Percentiles rank a stretch among this genome's conserved stretches.
phyloP scores from a whole-genome alignment of 2,329 filamentous ascomycete species.

The Helotiales sp. region DNA sequence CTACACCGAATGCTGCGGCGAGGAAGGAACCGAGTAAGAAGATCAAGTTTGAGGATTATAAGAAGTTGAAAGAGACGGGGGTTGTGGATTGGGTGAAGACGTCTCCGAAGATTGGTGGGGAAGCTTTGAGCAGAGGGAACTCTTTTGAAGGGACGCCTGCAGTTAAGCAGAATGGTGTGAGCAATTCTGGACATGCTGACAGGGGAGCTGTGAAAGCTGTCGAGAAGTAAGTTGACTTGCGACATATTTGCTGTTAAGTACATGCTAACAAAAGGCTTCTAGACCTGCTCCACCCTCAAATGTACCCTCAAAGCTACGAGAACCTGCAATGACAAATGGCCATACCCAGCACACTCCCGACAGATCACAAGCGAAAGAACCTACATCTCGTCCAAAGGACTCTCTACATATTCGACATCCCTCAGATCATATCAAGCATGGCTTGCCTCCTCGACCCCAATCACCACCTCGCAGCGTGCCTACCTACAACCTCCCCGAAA shows the following conservation, averaged over 20 bases:
- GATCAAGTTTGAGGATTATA: conserved; percentile 35
- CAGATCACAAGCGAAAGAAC: conserved; percentile 6
- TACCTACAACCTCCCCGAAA: conserved; percentile 16
- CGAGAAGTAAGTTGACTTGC: conserved; percentile 4
- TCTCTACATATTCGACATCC: conserved; percentile 3
- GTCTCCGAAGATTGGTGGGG: conserved; percentile 20
- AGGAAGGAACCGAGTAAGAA: conserved; percentile 29
- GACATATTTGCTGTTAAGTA: not conserved
- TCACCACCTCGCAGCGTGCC: conserved; percentile 22
- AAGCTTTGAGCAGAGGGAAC: conserved; percentile 25
- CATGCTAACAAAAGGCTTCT: conserved; percentile 12
- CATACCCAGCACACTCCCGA: conserved; percentile 13
- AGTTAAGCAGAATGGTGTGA: conserved; percentile 24
- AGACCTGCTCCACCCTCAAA: conserved; percentile 16
- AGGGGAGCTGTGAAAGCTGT: not conserved
- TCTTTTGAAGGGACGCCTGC: conserved; percentile 26
- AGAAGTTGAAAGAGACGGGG: conserved; percentile 32
- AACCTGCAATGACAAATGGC: conserved; percentile 20
- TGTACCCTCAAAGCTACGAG: conserved; percentile 13
- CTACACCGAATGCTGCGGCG: conserved; percentile 28
- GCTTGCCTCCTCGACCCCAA: conserved; percentile 30
- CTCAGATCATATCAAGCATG: conserved; percentile 25
- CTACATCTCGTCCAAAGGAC: conserved; percentile 3
- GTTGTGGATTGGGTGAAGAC: conserved; percentile 23
- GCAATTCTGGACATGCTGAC: conserved; percentile 1